phyloP scores from a whole-genome alignment of 345 rosid genomes.

The Murraya koenigii region DNA sequence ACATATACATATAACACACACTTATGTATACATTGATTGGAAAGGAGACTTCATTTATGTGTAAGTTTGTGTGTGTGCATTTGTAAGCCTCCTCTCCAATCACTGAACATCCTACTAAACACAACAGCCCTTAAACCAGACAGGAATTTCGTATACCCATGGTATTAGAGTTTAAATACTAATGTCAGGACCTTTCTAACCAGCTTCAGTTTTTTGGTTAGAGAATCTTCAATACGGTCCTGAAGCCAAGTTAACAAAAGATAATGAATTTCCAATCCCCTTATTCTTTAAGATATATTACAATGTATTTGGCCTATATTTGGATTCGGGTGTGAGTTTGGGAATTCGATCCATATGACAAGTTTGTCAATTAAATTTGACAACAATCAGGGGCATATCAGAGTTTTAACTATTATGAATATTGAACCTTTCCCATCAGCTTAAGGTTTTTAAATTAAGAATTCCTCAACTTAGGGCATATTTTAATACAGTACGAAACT shows the following conservation, averaged over 20 bases:
- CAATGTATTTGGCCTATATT: neutral
- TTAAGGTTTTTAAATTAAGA: neutral
- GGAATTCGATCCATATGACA: neutral
- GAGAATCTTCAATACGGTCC: neutral
- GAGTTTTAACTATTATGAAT: neutral
- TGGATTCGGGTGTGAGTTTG: neutral
- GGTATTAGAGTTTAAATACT: neutral
- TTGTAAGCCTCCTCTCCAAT: neutral
- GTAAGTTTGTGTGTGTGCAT: neutral
- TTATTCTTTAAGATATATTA: neutral
- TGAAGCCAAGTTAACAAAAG: neutral
- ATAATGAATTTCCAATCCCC: neutral
- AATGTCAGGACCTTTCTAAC: neutral
- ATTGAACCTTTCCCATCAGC: neutral
- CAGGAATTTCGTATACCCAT: neutral
- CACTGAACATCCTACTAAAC: neutral
- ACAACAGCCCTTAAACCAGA: neutral
- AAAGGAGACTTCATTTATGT: slow-evolving; percentile 2
- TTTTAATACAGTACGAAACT: too few species aligned
- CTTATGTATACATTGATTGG: neutral
- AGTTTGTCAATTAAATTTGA: neutral
- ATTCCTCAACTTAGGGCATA: neutral
- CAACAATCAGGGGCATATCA: neutral
- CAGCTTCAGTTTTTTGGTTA: neutral
- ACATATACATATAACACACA: neutral